Evolutionary conservation across 2,329 filamentous ascomycete genomes (phyloP).

Genomic region (Sarocladium strictum): DNA sequence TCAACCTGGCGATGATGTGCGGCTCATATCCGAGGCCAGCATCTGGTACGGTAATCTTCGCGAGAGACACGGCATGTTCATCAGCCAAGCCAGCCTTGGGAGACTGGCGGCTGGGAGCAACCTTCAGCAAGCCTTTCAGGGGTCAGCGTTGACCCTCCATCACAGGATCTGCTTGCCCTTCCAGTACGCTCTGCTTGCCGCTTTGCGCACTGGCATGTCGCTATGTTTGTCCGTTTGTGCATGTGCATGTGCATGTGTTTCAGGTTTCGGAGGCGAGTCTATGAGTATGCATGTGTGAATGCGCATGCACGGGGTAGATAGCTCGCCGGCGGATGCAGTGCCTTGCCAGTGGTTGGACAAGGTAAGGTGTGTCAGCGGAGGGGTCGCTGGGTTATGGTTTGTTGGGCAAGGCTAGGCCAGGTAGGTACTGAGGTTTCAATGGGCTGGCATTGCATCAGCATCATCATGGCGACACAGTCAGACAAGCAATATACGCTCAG

Average conservation of each 20-base stretch:
- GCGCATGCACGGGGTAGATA: not conserved
- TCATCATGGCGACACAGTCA: not conserved
- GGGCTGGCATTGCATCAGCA: not conserved
- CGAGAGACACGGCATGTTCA: not conserved
- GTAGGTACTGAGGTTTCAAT: too few species aligned
- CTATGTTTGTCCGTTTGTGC: not conserved
- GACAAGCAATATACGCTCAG: not conserved
- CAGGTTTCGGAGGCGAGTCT: not conserved
- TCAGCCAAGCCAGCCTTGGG: not conserved
- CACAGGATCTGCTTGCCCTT: not conserved
- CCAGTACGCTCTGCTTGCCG: not conserved
- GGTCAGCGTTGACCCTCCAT: not conserved
- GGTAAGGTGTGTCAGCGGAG: too few species aligned
- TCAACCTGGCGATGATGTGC: not conserved
- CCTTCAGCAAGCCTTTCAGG: not conserved
- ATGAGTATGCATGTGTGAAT: not conserved
- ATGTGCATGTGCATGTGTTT: constrained; percentile 9
- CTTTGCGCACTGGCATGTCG: not conserved
- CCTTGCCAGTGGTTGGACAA: too few species aligned
- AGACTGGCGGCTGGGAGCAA: not conserved
- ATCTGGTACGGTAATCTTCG: not conserved
- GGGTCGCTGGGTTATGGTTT: too few species aligned
- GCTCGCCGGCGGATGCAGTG: too few species aligned
- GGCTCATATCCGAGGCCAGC: not conserved
- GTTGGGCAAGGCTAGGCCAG: too few species aligned